Percentiles rank a stretch among this genome's conserved stretches.
These are phyloP conservation scores for Guadua angustifolia DNA, from an alignment of 176 grass and related monocot species.

Conservation along the genomic window DNA sequence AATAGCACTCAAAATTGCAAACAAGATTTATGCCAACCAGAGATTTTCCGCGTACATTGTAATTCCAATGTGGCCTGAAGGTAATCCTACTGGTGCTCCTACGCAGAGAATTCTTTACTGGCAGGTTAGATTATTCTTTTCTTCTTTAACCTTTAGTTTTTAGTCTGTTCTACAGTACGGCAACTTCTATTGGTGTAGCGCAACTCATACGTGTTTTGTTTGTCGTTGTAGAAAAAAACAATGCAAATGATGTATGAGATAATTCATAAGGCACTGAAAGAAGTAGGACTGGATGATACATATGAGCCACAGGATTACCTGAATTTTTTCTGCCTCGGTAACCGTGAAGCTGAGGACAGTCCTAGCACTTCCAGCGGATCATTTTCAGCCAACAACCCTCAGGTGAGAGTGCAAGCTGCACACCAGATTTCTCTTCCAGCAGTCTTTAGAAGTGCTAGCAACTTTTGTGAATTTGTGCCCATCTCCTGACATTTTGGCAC, in stretches of 20 bases:
- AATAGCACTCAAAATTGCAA: constrained; percentile 79
- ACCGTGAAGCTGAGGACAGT: constrained; percentile 63
- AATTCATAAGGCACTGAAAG: constrained; percentile 74
- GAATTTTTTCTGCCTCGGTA: constrained; percentile 95
- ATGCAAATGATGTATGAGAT: constrained; percentile 97
- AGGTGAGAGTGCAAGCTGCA: constrained; percentile 47
- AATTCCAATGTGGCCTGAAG: constrained; percentile 91
- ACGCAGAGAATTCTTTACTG: constrained; percentile 81
- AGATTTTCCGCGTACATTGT: constrained; percentile 77
- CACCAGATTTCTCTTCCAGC: background rate
- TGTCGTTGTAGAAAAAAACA: constrained; percentile 70
- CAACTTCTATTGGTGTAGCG: background rate
- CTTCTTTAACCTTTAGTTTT: background rate
- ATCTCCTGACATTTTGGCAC: background rate
- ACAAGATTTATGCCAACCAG: constrained; percentile 66
- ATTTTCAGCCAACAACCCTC: constrained; percentile 44
- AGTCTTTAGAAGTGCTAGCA: background rate
- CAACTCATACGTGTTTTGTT: constrained; percentile 20
- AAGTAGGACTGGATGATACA: constrained; percentile 60
- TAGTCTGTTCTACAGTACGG: background rate
- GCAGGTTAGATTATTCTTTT: constrained; percentile 56
- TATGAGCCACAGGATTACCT: constrained; percentile 92
- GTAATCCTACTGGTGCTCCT: constrained; percentile 57
- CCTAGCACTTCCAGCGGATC: constrained; percentile 2
- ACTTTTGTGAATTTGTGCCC: background rate